Evolutionary conservation across 192 early-diverging fungal genomes (phyloP).

Genomic region (Coemansia sp.): DNA sequence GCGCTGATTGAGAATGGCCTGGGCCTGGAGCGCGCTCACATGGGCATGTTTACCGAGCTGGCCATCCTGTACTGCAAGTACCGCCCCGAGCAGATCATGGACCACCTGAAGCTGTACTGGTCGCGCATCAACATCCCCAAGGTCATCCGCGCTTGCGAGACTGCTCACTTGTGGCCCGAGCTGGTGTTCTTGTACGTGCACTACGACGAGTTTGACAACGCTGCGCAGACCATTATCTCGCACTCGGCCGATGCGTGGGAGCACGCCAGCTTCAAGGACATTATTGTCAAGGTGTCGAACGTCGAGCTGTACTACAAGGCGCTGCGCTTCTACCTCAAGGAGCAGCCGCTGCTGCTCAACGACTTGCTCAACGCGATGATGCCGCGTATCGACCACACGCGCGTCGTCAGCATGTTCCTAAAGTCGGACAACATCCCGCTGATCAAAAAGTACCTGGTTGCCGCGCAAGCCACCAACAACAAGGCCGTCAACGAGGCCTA

Average conservation of each 20-base stretch:
- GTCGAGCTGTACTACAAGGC: conserved; percentile 99
- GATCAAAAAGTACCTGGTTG: conserved; percentile 94
- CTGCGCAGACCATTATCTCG: conserved; percentile 92
- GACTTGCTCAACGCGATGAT: conserved; percentile 90
- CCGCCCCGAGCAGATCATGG: conserved; percentile 93
- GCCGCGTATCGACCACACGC: conserved; percentile 93
- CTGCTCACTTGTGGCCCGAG: conserved; percentile 95
- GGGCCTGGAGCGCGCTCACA: conserved; percentile 97
- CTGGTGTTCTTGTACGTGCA: conserved; percentile 98
- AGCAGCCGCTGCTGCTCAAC: conserved; percentile 93
- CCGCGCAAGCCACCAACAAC: conserved; percentile 95
- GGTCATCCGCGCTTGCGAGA: conserved; percentile 94
- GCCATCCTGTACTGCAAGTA: conserved; percentile 98
- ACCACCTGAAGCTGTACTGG: conserved; percentile 97
- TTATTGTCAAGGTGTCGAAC: conserved; percentile 96
- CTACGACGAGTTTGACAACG: conserved; percentile 99
- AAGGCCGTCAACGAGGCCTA: conserved; percentile 93
- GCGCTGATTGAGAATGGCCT: conserved; percentile 90
- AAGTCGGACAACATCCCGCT: conserved; percentile 98
- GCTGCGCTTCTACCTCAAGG: conserved; percentile 93
- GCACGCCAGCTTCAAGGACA: conserved; percentile 95
- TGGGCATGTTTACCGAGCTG: conserved; percentile 99
- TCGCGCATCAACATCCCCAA: conserved; percentile 99
- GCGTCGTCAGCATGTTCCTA: conserved; percentile 96
- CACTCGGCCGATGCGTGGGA: conserved; percentile 97